Conservation (phyloP, 306 rosid genomes). For the Arachis stenosperma region DNA sequence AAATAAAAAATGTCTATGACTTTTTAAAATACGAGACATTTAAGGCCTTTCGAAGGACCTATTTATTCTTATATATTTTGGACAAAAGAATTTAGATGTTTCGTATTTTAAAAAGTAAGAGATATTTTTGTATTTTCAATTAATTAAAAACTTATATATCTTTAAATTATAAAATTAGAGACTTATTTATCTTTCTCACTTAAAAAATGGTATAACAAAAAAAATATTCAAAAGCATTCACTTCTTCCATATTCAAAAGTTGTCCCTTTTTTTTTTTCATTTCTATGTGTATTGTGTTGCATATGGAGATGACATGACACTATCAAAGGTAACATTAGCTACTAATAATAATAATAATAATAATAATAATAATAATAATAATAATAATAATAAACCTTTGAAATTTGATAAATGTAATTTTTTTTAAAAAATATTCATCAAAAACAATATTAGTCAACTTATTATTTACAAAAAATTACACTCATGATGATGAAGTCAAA, state of each 20-base stretch:
- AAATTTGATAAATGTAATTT: neutral
- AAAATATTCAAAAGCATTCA: conserved; percentile 41
- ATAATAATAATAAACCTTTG: conserved; percentile 1
- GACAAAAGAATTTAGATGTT: too few relatives aligned
- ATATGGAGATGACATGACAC: conserved; percentile 30
- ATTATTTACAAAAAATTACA: neutral
- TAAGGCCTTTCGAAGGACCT: too few relatives aligned
- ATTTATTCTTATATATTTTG: too few relatives aligned
- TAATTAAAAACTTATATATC: too few relatives aligned
- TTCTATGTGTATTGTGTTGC: neutral
- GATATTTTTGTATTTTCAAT: neutral
- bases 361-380: neutral
- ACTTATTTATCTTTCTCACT: too few relatives aligned
- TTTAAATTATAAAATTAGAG: too few relatives aligned
- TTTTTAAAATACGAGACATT: too few relatives aligned
- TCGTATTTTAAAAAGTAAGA: neutral
- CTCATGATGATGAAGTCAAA: neutral
- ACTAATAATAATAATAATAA: conserved; percentile 18
- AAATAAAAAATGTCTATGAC: neutral
- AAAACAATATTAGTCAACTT: neutral
- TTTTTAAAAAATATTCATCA: too few relatives aligned
- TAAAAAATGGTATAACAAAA: neutral
- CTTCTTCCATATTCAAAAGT: conserved; percentile 47
- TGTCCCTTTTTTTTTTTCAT: conserved; percentile 8
- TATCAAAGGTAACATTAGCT: neutral